Evolutionary conservation across 2,329 filamentous ascomycete species (phyloP), one percentile per base, ranked within the genome.

Genomic region (Aureobasidium uvarum): DNA sequence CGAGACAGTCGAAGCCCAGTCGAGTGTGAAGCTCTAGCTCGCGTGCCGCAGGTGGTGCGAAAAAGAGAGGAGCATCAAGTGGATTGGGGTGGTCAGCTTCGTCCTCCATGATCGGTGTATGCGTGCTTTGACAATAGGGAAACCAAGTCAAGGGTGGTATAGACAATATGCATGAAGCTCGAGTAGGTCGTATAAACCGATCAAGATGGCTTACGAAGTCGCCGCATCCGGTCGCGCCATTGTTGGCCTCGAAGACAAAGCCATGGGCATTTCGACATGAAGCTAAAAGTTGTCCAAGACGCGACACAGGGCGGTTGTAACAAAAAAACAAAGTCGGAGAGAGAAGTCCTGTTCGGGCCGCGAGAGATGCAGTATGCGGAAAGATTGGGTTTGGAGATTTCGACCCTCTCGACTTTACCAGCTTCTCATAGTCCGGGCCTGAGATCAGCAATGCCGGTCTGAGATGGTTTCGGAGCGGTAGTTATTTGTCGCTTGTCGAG

Each of bases 191-290:
- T n/a, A 25, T 51, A 18, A 31, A 33, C 7, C 6, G 3, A 33
- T 16, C 18, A 18, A 13, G 0, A 20, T 14, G 14, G 14, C 31
- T 11, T 0, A 8, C 13, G 4, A n/a, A 1, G 20, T n/a, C 48
- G 50, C 50, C 50, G 50, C 50, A 52, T 52, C 50, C 50, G 50
- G 50, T 33, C 31, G 18, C 10, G 31, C 31, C 31, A 52, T 52
- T 52, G 10, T 36, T 20, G 18, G 0, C 5, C 3, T 11, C 18
- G 2, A 7, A 16, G 20, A 20, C 18, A 20, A n/a, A 52, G 43
- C 16, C 18, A 14, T 10, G 7, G 43, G 18, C 18, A 36, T 13
- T 2, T 33, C 18, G n/a, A 25, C 6, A 33, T 2, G 33, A 46
- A 46, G 43, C 11, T 18, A 36, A 11, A 13, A n/a, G 5, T 2